Percentiles rank a stretch among this genome's conserved stretches.
Conservation (phyloP, 768 basidiomycete species). For the Suillus ampliporus region DNA sequence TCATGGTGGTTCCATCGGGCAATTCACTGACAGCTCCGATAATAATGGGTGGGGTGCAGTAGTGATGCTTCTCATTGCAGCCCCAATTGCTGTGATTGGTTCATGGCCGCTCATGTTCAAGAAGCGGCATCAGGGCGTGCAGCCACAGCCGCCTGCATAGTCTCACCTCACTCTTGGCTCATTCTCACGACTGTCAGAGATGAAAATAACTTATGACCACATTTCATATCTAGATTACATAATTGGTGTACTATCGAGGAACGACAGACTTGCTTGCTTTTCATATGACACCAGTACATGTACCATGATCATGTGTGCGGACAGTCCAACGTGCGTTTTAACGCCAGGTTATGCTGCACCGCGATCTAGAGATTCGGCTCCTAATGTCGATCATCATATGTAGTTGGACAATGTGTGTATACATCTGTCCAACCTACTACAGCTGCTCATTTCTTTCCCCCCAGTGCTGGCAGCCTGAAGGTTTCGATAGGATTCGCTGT, state of each 20-base stretch:
- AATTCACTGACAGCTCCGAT: background rate
- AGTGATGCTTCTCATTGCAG: constrained; percentile 7
- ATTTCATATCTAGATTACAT: background rate
- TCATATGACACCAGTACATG: background rate
- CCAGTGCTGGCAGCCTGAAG: background rate
- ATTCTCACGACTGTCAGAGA: background rate
- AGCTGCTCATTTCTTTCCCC: background rate
- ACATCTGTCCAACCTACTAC: background rate
- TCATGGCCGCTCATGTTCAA: constrained; percentile 9
- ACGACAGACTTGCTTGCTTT: too few species aligned
- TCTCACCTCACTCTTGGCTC: background rate
- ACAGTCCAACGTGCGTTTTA: background rate
- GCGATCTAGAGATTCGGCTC: background rate
- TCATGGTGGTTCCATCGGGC: background rate
- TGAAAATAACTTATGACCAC: background rate
- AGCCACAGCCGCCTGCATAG: background rate
- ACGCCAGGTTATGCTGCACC: background rate
- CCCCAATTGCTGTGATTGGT: constrained; percentile 4
- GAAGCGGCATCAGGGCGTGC: background rate
- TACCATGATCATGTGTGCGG: background rate
- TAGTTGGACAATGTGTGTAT: background rate
- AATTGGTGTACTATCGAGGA: background rate
- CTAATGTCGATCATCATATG: background rate
- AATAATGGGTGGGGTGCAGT: background rate
- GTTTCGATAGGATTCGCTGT: background rate